A percentile compares a stretch with the other conserved stretches of the same genome.
These are phyloP conservation scores for Termitomyces sp. DNA, from an alignment of 768 basidiomycete genomes.

Conservation along the genomic window DNA sequence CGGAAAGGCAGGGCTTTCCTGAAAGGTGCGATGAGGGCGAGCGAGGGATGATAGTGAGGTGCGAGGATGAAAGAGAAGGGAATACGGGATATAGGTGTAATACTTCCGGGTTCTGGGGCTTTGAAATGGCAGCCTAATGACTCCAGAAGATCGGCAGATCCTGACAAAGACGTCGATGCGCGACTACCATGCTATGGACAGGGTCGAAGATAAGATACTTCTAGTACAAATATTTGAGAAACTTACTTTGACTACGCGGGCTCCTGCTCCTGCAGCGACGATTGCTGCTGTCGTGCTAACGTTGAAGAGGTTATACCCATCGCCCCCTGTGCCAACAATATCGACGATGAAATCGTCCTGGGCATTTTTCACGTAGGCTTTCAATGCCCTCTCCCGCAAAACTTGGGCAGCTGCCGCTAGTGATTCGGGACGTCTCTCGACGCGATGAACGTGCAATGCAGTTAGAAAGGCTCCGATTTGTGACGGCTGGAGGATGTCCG, in stretches of 20 bases:
- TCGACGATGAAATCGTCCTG: slow-evolving; percentile 69
- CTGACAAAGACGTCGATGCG: slow-evolving; percentile 92
- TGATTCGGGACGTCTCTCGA: slow-evolving; percentile 73
- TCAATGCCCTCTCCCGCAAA: slow-evolving; percentile 64
- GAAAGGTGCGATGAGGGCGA: slow-evolving; percentile 79
- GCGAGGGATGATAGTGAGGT: slow-evolving; percentile 87
- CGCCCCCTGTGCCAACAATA: slow-evolving; percentile 93
- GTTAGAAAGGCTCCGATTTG: slow-evolving; percentile 92
- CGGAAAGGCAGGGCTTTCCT: slow-evolving; percentile 89
- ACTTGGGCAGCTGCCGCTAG: slow-evolving; percentile 79
- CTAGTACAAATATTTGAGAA: neutral
- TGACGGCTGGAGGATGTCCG: slow-evolving; percentile 56
- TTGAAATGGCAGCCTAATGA: slow-evolving; percentile 77
- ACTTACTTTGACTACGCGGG: slow-evolving; percentile 84
- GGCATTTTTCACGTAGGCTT: slow-evolving; percentile 53
- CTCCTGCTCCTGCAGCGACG: slow-evolving; percentile 93
- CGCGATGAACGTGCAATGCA: slow-evolving; percentile 74
- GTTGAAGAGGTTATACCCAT: slow-evolving; percentile 95
- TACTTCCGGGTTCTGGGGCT: slow-evolving; percentile 53
- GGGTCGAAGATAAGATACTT: slow-evolving; percentile 7
- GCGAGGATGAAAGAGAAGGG: slow-evolving; percentile 95
- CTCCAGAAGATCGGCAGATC: slow-evolving; percentile 89
- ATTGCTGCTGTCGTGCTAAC: slow-evolving; percentile 94
- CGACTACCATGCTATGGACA: slow-evolving; percentile 74
- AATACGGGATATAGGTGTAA: slow-evolving; percentile 57